Conservation (phyloP, 176 grass and related monocot species). For the Canna indica region DNA sequence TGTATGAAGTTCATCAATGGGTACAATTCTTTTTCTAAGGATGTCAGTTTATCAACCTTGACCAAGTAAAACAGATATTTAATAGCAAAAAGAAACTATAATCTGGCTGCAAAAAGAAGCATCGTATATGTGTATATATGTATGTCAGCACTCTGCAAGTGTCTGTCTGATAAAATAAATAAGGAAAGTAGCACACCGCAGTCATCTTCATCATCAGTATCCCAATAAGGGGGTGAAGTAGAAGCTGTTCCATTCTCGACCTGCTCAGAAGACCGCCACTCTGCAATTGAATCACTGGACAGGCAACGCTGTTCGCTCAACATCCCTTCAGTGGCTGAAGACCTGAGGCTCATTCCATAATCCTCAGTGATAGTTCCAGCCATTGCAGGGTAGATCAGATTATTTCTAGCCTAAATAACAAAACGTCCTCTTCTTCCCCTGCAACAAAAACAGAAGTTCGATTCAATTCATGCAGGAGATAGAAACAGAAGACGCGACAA, state of each 20-base stretch:
- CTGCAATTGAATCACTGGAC: slow-evolving; percentile 37
- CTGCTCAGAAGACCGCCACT: slow-evolving; percentile 50
- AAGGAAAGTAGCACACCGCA: slow-evolving; percentile 4
- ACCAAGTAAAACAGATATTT: not conserved
- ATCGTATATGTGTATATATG: not conserved
- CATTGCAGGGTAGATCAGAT: slow-evolving; percentile 31
- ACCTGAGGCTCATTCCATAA: slow-evolving; percentile 35
- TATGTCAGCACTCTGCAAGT: not conserved
- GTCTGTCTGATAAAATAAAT: not conserved
- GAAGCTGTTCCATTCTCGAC: slow-evolving; percentile 62
- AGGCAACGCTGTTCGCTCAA: slow-evolving; percentile 17
- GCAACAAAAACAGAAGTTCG: not conserved
- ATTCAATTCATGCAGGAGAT: not conserved
- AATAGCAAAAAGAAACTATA: too few relatives aligned
- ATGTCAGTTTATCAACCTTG: too few relatives aligned
- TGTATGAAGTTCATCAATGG: too few relatives aligned
- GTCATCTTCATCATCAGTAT: slow-evolving; percentile 49
- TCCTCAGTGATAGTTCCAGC: slow-evolving; percentile 31
- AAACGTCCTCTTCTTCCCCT: slow-evolving; percentile 5
- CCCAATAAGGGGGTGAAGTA: slow-evolving; percentile 69
- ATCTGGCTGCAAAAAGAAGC: too few relatives aligned
- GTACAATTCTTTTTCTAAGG: too few relatives aligned
- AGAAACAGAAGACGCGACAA: not conserved
- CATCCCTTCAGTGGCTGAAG: slow-evolving; percentile 15
- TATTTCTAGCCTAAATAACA: not conserved